Conservation (phyloP, 2,329 filamentous ascomycete species). For the Tolypocladium sp. region DNA sequence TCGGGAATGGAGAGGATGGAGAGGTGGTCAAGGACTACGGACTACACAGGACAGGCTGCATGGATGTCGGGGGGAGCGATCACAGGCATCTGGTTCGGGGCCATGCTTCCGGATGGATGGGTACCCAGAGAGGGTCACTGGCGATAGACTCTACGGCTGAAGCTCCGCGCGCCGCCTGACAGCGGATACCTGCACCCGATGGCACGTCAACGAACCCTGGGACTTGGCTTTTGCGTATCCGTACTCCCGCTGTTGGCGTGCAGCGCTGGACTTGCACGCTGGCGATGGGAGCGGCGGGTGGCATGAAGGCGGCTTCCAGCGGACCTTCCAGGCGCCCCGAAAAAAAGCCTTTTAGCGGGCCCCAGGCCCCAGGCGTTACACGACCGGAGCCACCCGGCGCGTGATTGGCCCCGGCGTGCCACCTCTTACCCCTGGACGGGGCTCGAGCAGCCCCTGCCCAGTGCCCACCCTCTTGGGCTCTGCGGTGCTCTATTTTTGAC, state of each 20-base stretch:
- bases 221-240: not conserved
- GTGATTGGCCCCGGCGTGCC: not conserved
- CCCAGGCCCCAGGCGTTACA: not conserved
- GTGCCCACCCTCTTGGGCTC: not conserved
- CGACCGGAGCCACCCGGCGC: not conserved
- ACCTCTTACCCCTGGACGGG: not conserved
- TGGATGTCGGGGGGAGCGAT: not conserved
- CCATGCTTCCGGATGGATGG: not conserved
- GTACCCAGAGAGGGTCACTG: not conserved
- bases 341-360: not conserved
- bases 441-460: not conserved
- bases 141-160: not conserved
- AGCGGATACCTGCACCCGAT: not conserved
- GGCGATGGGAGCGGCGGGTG: too few relatives aligned
- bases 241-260: too few relatives aligned
- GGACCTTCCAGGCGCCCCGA: not conserved
- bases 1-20: not conserved
- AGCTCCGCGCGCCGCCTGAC: not conserved
- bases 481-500: not conserved
- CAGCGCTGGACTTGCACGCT: not conserved
- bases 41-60: not conserved
- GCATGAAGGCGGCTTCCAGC: not conserved
- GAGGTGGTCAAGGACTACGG: not conserved
- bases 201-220: not conserved
- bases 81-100: not conserved